Evolutionary conservation across 1,284 basidiomycete species (phyloP).

Genomic region (Mycena citricolor): DNA sequence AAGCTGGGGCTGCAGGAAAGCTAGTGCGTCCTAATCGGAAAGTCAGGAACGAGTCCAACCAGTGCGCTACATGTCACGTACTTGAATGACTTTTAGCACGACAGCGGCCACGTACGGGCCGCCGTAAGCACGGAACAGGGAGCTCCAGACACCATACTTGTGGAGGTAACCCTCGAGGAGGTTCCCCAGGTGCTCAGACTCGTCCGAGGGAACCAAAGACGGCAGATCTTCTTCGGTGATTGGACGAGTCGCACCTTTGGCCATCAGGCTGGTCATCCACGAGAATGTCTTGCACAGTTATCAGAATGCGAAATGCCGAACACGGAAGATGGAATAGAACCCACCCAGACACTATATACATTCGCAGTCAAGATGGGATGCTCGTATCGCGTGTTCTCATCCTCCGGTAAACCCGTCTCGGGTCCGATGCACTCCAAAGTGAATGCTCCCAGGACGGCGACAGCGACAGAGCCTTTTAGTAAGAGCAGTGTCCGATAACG

Average conservation of each 20-base stretch:
- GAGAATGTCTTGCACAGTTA: slow-evolving; percentile 50
- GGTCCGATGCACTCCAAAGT: slow-evolving; percentile 72
- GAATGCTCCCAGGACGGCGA: slow-evolving; percentile 60
- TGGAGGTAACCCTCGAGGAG: slow-evolving; percentile 61
- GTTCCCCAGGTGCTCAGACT: slow-evolving; percentile 69
- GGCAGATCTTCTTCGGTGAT: slow-evolving; percentile 82
- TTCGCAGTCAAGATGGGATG: slow-evolving; percentile 82
- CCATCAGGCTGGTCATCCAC: slow-evolving; percentile 82
- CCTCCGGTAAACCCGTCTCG: slow-evolving; percentile 45
- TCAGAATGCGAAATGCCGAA: slow-evolving; percentile 2
- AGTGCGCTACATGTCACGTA: too few relatives aligned
- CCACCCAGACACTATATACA: slow-evolving; percentile 71
- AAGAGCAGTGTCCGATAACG: slow-evolving; percentile 38
- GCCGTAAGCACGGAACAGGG: slow-evolving; percentile 79
- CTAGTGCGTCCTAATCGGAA: slow-evolving; percentile 62
- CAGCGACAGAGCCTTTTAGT: slow-evolving; percentile 48
- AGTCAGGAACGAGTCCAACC: background rate
- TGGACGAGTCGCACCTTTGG: slow-evolving; percentile 57
- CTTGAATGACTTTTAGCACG: slow-evolving; percentile 63
- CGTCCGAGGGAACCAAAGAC: slow-evolving; percentile 64
- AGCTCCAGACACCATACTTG: slow-evolving; percentile 67
- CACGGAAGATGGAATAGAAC: slow-evolving; percentile 14
- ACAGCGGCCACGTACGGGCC: slow-evolving; percentile 72
- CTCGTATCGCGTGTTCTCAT: slow-evolving; percentile 52
- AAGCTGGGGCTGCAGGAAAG: slow-evolving; percentile 89